phyloP scores from a whole-genome alignment of 768 basidiomycete genomes.

The Ramaria sp. region DNA sequence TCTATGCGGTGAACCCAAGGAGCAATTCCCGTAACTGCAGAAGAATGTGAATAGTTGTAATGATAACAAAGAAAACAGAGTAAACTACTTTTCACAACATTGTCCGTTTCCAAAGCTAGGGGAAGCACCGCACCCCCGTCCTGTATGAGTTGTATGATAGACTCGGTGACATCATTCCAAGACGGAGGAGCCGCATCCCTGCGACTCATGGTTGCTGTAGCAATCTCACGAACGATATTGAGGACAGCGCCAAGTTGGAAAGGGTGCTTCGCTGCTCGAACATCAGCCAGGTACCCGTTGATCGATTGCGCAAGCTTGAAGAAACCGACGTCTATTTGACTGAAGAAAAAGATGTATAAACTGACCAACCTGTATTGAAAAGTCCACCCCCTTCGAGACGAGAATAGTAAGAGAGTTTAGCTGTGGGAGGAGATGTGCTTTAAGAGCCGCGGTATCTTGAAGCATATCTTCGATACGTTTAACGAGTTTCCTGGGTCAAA shows the following conservation, averaged over 20 bases:
- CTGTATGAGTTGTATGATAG: constrained; percentile 56
- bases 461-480: constrained; percentile 77
- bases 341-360: not conserved
- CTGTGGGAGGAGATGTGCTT: constrained; percentile 57
- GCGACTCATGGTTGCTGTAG: constrained; percentile 58
- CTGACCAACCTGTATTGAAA: constrained; percentile 71
- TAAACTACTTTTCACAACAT: constrained; percentile 58
- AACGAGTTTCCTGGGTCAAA: constrained; percentile 62
- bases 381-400: constrained; percentile 77
- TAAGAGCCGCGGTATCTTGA: constrained; percentile 60
- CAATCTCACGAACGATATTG: constrained; percentile 62
- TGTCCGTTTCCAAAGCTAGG: constrained; percentile 61
- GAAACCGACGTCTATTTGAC: not conserved
- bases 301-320: constrained; percentile 79
- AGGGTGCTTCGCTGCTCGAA: constrained; percentile 63
- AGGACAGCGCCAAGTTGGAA: constrained; percentile 70
- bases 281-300: constrained; percentile 76
- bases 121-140: constrained; percentile 67
- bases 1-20: constrained; percentile 82
- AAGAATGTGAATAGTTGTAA: not conserved
- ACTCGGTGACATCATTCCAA: constrained; percentile 71
- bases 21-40: constrained; percentile 54
- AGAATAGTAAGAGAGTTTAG: constrained; percentile 62
- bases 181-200: constrained; percentile 51
- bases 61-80: not conserved